Evolutionary conservation across 495 filamentous ascomycete genomes (phyloP).

Genomic region (Penicillium crystallinum): DNA sequence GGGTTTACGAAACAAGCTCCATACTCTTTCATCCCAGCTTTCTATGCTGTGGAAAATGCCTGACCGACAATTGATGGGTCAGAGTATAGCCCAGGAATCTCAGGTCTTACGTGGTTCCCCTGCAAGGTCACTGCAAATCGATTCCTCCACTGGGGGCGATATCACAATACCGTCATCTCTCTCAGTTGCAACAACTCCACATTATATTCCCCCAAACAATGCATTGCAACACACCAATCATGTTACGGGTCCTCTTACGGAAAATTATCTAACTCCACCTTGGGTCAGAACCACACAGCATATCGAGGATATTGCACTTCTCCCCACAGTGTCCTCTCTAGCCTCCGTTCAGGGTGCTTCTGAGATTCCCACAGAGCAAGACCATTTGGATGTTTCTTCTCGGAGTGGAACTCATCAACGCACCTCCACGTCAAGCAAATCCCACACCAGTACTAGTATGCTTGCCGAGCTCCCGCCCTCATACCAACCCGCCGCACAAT

Average conservation of each 20-base stretch:
- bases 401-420: slow-evolving; percentile 14
- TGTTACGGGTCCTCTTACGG: slow-evolving; percentile 4
- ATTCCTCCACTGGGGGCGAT: slow-evolving; percentile 5
- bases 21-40: slow-evolving; percentile 31
- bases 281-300: slow-evolving; percentile 31
- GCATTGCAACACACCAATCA: not conserved
- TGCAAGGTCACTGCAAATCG: slow-evolving; percentile 7
- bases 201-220: slow-evolving; percentile 6
- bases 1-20: slow-evolving; percentile 27
- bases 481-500: slow-evolving; percentile 25
- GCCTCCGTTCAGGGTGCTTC: slow-evolving; percentile 20
- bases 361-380: slow-evolving; percentile 18
- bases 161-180: slow-evolving; percentile 1
- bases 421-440: slow-evolving; percentile 20
- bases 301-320: slow-evolving; percentile 26
- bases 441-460: slow-evolving; percentile 18
- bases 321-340: slow-evolving; percentile 33
- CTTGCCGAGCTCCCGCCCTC: slow-evolving; percentile 23
- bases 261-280: slow-evolving; percentile 24
- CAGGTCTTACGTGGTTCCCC: slow-evolving; percentile 7
- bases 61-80: slow-evolving; percentile 8
- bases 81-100: not conserved
- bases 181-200: slow-evolving; percentile 6
- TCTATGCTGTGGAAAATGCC: slow-evolving; percentile 27
- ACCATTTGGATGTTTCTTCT: slow-evolving; percentile 16